Evolutionary conservation across 2,329 filamentous ascomycete genomes (phyloP).

Genomic region (Fusarium succisae): DNA sequence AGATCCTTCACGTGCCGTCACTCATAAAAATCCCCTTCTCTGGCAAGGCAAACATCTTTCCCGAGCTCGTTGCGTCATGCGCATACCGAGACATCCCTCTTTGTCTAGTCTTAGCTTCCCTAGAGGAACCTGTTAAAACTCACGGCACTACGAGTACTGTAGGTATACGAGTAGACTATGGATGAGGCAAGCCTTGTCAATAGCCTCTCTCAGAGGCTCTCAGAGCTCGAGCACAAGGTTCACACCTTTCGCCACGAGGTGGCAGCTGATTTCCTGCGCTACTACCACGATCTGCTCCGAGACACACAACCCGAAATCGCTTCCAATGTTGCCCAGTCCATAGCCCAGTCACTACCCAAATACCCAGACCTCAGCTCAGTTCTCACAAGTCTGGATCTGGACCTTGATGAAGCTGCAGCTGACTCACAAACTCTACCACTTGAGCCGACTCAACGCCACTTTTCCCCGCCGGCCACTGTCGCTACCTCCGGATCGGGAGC

Average conservation of each 20-base stretch:
- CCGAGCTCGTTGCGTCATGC: constrained; percentile 48
- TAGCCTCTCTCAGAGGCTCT: constrained; percentile 63
- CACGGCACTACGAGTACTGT: constrained; percentile 23
- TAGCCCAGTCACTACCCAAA: constrained; percentile 55
- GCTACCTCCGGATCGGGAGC: constrained; percentile 42
- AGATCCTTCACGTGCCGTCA: constrained; percentile 26
- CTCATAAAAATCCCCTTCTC: constrained; percentile 25
- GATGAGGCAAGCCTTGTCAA: constrained; percentile 58
- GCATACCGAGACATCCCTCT: constrained; percentile 46
- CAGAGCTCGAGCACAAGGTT: constrained; percentile 66
- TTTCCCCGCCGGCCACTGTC: constrained; percentile 42
- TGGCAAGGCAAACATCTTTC: constrained; percentile 22
- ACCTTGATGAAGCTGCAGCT: constrained; percentile 42
- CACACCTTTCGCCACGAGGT: constrained; percentile 65
- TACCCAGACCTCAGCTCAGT: constrained; percentile 57
- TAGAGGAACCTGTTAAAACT: constrained; percentile 44
- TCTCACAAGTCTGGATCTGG: constrained; percentile 50
- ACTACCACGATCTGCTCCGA: constrained; percentile 61
- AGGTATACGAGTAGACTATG: constrained; percentile 40
- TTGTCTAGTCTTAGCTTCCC: constrained; percentile 45
- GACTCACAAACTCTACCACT: constrained; percentile 48
- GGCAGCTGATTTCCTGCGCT: constrained; percentile 65
- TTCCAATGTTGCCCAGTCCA: constrained; percentile 55
- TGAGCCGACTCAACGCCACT: constrained; percentile 47
- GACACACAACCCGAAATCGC: constrained; percentile 58